Evolutionary conservation across 495 filamentous ascomycete species (phyloP).

Genomic region (Tuber aestivum): DNA sequence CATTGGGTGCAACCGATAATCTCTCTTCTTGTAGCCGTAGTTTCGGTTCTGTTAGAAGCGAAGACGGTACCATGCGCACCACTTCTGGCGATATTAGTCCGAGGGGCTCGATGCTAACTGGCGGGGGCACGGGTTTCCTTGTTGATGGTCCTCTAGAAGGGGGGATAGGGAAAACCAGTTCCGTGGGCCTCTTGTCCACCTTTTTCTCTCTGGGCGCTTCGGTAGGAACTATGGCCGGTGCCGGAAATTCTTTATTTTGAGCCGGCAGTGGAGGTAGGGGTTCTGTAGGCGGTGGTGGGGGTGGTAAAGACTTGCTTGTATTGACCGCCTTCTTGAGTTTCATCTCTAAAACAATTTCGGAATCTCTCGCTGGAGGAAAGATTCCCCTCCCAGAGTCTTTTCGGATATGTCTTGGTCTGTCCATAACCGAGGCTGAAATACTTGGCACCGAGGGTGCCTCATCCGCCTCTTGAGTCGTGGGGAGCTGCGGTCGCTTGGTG

Average conservation of each 20-base stretch:
- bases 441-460: background rate
- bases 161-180: constrained; percentile 27
- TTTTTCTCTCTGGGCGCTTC: background rate
- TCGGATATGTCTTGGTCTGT: constrained; percentile 23
- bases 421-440: constrained; percentile 16
- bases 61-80: constrained; percentile 4
- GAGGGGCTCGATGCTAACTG: constrained; percentile 18
- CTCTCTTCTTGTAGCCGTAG: background rate
- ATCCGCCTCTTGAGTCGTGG: constrained; percentile 13
- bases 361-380: constrained; percentile 32
- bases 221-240: background rate
- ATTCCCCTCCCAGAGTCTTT: constrained; percentile 23
- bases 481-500: constrained; percentile 12
- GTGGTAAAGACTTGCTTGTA: constrained; percentile 4
- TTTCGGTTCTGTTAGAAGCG: background rate
- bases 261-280: constrained; percentile 7
- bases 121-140: constrained; percentile 24
- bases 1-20: background rate
- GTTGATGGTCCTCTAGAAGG: constrained; percentile 6
- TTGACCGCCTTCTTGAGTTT: constrained; percentile 19
- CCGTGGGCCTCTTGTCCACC: constrained; percentile 9
- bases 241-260: background rate
- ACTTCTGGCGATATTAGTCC: constrained; percentile 17
- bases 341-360: constrained; percentile 24
- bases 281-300: background rate